Evolutionary conservation across 2,329 filamentous ascomycete species (phyloP).

Genomic region (Colletotrichum tamarilloi): DNA sequence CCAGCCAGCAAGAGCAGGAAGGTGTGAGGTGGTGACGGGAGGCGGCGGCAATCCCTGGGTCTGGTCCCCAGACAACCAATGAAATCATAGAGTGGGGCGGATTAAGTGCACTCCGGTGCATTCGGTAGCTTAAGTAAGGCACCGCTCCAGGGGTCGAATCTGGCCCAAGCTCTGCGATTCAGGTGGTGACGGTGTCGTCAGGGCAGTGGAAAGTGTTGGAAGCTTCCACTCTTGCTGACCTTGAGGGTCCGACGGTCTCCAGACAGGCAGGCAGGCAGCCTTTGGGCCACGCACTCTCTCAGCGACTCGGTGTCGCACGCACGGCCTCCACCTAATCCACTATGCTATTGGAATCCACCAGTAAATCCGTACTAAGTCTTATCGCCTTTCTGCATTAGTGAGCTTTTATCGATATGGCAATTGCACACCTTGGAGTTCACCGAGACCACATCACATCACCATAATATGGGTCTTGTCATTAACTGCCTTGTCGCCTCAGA

Average conservation of each 20-base stretch:
- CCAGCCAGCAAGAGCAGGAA: constrained; percentile 18
- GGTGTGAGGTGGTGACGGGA: constrained; percentile 20
- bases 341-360: not conserved
- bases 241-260: constrained; percentile 16
- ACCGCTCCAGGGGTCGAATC: constrained; percentile 6
- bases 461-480: not conserved
- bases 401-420: constrained; percentile 26
- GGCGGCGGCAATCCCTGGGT: constrained; percentile 32
- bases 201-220: constrained; percentile 36
- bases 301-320: constrained; percentile 18
- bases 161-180: constrained; percentile 37
- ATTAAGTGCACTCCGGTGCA: constrained; percentile 36
- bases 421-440: constrained; percentile 14
- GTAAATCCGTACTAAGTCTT: not conserved
- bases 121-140: constrained; percentile 32
- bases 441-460: constrained; percentile 9
- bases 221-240: constrained; percentile 37
- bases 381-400: constrained; percentile 34
- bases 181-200: constrained; percentile 18
- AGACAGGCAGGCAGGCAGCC: constrained; percentile 30
- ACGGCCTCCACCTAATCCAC: constrained; percentile 10
- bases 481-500: not conserved
- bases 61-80: constrained; percentile 35
- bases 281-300: constrained; percentile 30
- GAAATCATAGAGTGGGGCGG: constrained; percentile 37